Base-by-base conservation (phyloP, 2,329 filamentous ascomycete species). In the Xylariales sp. region DNA sequence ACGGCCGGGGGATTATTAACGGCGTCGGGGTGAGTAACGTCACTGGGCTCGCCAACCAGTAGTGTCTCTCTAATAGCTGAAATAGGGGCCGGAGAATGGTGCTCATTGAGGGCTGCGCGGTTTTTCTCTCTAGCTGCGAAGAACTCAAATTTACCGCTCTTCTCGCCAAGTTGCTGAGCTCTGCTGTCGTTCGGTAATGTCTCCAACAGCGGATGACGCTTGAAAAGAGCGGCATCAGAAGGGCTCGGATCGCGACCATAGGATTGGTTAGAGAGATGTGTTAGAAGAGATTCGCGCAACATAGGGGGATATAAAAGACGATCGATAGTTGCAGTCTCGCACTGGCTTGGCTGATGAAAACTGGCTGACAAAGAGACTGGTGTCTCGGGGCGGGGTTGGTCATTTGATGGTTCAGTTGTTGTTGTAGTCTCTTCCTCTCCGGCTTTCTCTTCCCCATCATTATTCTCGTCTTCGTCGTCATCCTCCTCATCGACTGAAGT, bases 101-200 rank as follows among this genome's bases (percentile, higher is more conserved):
- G n/a, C 10, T 59, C 39, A 34, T 65, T 68, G 18, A 64, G 45
- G 28, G 60, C 61, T 10, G 54, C 70, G 9, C 76, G 79, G 60
- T 82, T 83, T 28, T 75, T 71, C 54, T 81, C 81, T 32, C 82
- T 76, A 5, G 82, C 81, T 3, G 73, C 73, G 58, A 83, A 83
- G 58, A 73, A 83, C 28, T 81, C 80, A 8, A 66, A 66, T 57
- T 82, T 83, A 1, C 80, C 81, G 3, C 76, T 78, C 58, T 74
- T 78, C 30, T 75, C 71, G 0, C 80, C 81, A 50, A 82, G 72
- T 6, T 71, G 57, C 46, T 79, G 75, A 16, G 76, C 77, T 74
- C 76, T 72, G 30, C 49, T 60, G 39, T 73, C 71, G 32, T 57
- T 71, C 39, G 69, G 59, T 23, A 3, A 59, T 74, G 60, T 77